A percentile compares a stretch with the other conserved stretches of the same genome.
These are phyloP conservation scores for Melaleuca quinquenervia DNA, from an alignment of 345 rosid species.

Conservation along the genomic window DNA sequence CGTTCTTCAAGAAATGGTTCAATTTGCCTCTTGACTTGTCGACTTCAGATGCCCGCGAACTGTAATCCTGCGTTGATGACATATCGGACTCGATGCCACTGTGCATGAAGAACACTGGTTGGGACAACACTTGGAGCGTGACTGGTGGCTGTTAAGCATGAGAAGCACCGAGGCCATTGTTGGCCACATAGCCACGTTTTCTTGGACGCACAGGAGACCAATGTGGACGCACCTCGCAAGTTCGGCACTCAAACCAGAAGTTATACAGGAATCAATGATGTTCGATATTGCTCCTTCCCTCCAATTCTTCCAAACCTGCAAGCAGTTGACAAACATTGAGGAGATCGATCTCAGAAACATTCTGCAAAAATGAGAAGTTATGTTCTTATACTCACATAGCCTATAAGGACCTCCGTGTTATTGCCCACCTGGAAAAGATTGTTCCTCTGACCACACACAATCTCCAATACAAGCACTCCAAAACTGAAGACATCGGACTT, in stretches of 20 bases:
- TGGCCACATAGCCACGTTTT: conserved; percentile 26
- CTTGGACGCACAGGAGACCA: conserved; percentile 48
- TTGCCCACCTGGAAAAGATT: conserved; percentile 5
- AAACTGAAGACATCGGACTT: conserved; percentile 51
- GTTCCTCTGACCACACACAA: conserved; percentile 31
- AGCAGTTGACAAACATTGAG: neutral
- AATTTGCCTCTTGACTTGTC: neutral
- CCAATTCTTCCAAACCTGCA: conserved; percentile 54
- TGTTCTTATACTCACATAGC: conserved; percentile 14
- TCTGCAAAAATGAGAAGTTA: neutral
- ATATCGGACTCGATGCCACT: neutral
- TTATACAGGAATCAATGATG: no score
- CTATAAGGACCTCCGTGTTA: conserved; percentile 11
- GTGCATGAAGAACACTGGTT: conserved; percentile 26
- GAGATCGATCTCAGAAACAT: neutral
- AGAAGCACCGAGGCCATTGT: conserved; percentile 32
- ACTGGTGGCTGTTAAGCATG: conserved; percentile 30
- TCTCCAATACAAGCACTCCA: conserved; percentile 41
- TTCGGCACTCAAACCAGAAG: no score
- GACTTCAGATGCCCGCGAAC: neutral
- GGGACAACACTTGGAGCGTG: conserved; percentile 24
- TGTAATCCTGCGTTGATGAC: neutral
- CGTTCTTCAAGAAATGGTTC: neutral
- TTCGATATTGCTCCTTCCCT: no score
- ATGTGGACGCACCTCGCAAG: conserved; percentile 44